Conservation (phyloP, 1,139 yeast species). For the Yamadazyma atmosphaerica region DNA sequence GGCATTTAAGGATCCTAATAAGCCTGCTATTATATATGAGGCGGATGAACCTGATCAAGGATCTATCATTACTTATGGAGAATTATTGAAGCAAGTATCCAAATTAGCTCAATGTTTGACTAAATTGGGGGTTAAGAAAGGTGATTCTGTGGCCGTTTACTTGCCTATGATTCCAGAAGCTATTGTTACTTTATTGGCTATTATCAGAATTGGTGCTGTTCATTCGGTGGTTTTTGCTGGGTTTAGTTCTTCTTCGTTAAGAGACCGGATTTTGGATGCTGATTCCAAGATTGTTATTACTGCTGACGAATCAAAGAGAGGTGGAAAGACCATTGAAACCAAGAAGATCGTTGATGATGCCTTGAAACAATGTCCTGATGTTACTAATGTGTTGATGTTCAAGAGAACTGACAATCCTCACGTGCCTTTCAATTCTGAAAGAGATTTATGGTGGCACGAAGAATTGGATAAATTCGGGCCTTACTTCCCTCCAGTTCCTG, state of each 20-base stretch:
- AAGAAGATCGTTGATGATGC: conserved; percentile 85
- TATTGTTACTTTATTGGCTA: conserved; percentile 68
- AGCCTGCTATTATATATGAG: conserved; percentile 77
- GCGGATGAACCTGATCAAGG: conserved; percentile 76
- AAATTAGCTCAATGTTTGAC: conserved; percentile 69
- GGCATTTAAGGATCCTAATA: conserved; percentile 68
- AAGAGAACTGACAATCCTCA: conserved; percentile 70
- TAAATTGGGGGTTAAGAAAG: conserved; percentile 70
- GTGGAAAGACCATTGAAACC: conserved; percentile 81
- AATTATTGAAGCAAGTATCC: conserved; percentile 67
- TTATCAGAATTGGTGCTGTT: conserved; percentile 75
- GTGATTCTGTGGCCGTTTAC: conserved; percentile 84
- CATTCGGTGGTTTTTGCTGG: conserved; percentile 89
- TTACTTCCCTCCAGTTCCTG: conserved; percentile 61
- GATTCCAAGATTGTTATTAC: conserved; percentile 72
- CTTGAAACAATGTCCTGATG: conserved; percentile 65
- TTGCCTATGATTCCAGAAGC: conserved; percentile 90
- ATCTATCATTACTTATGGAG: conserved; percentile 64
- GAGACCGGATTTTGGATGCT: conserved; percentile 80
- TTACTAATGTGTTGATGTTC: conserved; percentile 67
- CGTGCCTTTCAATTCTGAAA: conserved; percentile 58
- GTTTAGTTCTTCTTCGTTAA: conserved; percentile 70
- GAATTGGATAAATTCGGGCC: conserved; percentile 68
- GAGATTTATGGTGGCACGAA: conserved; percentile 85
- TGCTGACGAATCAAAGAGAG: conserved; percentile 79